phyloP scores from a whole-genome alignment of 208 protist genomes.

The Angomonas deanei region DNA sequence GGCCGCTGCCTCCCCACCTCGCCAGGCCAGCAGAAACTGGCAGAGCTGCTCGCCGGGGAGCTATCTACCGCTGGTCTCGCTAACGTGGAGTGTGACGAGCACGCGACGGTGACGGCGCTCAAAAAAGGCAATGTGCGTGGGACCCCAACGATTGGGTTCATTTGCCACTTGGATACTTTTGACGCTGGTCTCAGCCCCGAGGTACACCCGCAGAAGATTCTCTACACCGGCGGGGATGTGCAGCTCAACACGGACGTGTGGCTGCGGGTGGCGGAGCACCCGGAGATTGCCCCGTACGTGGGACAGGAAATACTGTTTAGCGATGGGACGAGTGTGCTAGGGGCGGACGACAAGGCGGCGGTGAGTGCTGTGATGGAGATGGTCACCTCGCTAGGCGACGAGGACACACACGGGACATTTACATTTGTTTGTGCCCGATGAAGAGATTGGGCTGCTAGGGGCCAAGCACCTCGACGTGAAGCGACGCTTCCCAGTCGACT shows the following conservation, averaged over 20 bases:
- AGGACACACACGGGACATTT: constrained; percentile 56
- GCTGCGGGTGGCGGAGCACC: constrained; percentile 53
- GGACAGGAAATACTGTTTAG: constrained; percentile 83
- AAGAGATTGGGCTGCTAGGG: constrained; percentile 79
- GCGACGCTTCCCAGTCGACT: constrained; percentile 73
- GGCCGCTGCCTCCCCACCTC: constrained; percentile 65
- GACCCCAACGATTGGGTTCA: constrained; percentile 76
- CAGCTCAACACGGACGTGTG: constrained; percentile 69
- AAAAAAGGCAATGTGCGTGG: constrained; percentile 47
- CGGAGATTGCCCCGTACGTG: constrained; percentile 65
- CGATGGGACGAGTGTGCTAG: constrained; percentile 85
- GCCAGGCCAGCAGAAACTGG: constrained; percentile 76
- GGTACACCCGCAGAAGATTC: constrained; percentile 63
- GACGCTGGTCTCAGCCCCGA: constrained; percentile 63
- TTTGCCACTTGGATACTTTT: constrained; percentile 83
- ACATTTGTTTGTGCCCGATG: constrained; percentile 79
- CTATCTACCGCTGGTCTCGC: constrained; percentile 29
- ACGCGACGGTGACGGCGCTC: constrained; percentile 77
- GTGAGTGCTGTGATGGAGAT: constrained; percentile 78
- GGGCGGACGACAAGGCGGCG: constrained; percentile 83
- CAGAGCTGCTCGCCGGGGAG: constrained; percentile 67
- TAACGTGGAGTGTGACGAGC: constrained; percentile 53
- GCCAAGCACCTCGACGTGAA: constrained; percentile 75
- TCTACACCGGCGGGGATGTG: constrained; percentile 67
- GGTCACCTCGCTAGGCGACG: constrained; percentile 41